Evolutionary conservation across 2,329 filamentous ascomycete species (phyloP).

Genomic region (Hypoxylon rubiginosum): DNA sequence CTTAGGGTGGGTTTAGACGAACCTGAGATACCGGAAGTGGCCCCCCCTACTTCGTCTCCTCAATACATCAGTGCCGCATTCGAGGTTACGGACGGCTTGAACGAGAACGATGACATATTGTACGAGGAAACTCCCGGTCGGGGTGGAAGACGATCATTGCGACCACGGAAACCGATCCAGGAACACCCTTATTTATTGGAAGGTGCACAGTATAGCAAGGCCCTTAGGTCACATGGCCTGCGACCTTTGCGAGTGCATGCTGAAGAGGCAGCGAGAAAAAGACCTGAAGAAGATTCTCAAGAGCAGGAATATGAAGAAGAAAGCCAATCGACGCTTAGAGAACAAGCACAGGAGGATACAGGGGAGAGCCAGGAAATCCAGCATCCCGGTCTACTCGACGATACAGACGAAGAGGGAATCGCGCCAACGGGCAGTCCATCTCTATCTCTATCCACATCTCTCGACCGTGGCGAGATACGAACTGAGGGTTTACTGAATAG

Average conservation of each 20-base stretch:
- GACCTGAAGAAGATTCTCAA: slow-evolving; percentile 60
- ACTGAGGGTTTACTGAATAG: slow-evolving; percentile 34
- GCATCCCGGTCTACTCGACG: slow-evolving; percentile 31
- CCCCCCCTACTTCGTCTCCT: slow-evolving; percentile 10
- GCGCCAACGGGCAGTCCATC: slow-evolving; percentile 36
- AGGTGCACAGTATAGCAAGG: slow-evolving; percentile 65
- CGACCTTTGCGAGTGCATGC: slow-evolving; percentile 63
- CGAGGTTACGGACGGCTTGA: slow-evolving; percentile 25
- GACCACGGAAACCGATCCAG: slow-evolving; percentile 72
- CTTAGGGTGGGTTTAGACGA: not conserved
- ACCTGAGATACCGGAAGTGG: slow-evolving; percentile 19
- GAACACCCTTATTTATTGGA: slow-evolving; percentile 71
- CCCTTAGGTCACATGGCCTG: slow-evolving; percentile 67
- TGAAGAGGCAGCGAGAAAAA: slow-evolving; percentile 49
- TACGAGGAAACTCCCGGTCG: slow-evolving; percentile 8
- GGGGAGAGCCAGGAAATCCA: slow-evolving; percentile 54
- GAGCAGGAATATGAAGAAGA: slow-evolving; percentile 66
- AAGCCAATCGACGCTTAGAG: slow-evolving; percentile 59
- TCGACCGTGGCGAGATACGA: slow-evolving; percentile 3
- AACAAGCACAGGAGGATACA: slow-evolving; percentile 47
- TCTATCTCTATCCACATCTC: slow-evolving; percentile 41
- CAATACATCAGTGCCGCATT: slow-evolving; percentile 27
- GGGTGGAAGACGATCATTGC: slow-evolving; percentile 61
- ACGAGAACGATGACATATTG: slow-evolving; percentile 23
- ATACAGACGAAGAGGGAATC: slow-evolving; percentile 41